A percentile compares a stretch with the other conserved stretches of the same genome.
phyloP scores from a whole-genome alignment of 441 rosid genomes.

The Mallotus repandus region DNA sequence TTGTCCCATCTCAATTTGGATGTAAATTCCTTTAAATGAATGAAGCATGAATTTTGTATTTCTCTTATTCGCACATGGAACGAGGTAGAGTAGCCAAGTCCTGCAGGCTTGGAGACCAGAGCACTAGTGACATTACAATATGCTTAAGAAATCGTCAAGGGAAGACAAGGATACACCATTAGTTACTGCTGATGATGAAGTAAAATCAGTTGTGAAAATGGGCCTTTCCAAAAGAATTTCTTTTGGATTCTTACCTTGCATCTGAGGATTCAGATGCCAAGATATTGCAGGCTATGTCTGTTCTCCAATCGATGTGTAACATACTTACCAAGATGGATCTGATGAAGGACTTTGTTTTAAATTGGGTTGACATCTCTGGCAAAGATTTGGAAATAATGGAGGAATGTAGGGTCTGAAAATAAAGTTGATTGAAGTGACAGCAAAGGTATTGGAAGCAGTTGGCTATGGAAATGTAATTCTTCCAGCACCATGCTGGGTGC shows the following conservation, averaged over 20 bases:
- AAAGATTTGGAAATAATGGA: slow-evolving; percentile 48
- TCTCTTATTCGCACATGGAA: slow-evolving; percentile 38
- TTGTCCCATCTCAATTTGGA: slow-evolving; percentile 1
- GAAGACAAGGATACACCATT: slow-evolving; percentile 58
- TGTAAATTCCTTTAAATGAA: slow-evolving; percentile 21
- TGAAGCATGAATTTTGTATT: slow-evolving; percentile 39
- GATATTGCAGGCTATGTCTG: slow-evolving; percentile 43
- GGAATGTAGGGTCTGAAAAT: slow-evolving; percentile 72
- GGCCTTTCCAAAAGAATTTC: slow-evolving; percentile 59
- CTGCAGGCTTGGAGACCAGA: slow-evolving; percentile 38
- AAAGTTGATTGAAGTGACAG: slow-evolving; percentile 70
- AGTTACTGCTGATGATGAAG: slow-evolving; percentile 60
- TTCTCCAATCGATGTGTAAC: slow-evolving; percentile 71
- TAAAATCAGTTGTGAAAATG: slow-evolving; percentile 49
- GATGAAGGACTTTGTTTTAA: slow-evolving; percentile 77
- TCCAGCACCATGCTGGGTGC: slow-evolving; percentile 47
- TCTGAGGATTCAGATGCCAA: slow-evolving; percentile 35
- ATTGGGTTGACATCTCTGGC: slow-evolving; percentile 56
- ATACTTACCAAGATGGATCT: slow-evolving; percentile 65
- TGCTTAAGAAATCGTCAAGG: slow-evolving; percentile 41
- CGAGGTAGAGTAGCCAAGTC: slow-evolving; percentile 25
- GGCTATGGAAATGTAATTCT: slow-evolving; percentile 84
- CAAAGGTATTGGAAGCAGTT: slow-evolving; percentile 80
- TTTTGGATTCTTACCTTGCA: slow-evolving; percentile 33
- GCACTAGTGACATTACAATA: slow-evolving; percentile 37